Conservation (phyloP, 2,329 filamentous ascomycete species). For the Truncatella angustata region DNA sequence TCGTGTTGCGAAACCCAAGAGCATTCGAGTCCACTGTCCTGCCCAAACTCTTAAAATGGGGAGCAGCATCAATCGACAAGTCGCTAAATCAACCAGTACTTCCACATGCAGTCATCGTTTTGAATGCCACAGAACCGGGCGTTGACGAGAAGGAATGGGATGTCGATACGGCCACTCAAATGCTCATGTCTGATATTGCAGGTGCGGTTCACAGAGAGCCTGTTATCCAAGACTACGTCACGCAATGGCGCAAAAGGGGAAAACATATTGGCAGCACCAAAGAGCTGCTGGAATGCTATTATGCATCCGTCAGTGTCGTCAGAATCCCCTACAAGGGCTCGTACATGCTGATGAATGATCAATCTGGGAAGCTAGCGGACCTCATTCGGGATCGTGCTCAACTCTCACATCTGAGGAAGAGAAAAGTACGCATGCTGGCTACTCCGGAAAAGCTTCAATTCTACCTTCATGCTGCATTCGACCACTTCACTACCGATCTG, state of each 20-base stretch:
- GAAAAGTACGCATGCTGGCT: slow-evolving; percentile 36
- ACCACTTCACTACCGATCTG: slow-evolving; percentile 29
- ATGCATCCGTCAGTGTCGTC: slow-evolving; percentile 46
- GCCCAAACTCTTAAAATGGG: slow-evolving; percentile 46
- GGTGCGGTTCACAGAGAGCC: slow-evolving; percentile 31
- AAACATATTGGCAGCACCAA: slow-evolving; percentile 41
- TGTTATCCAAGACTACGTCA: slow-evolving; percentile 36
- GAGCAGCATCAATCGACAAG: slow-evolving; percentile 47
- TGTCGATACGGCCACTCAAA: slow-evolving; percentile 34
- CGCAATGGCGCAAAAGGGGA: slow-evolving; percentile 38
- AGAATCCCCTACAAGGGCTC: slow-evolving; percentile 41
- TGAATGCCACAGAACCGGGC: slow-evolving; percentile 43
- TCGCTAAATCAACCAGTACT: slow-evolving; percentile 54
- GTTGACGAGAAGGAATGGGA: slow-evolving; percentile 43
- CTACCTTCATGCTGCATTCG: slow-evolving; percentile 30
- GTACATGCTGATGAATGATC: slow-evolving; percentile 47
- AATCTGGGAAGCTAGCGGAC: slow-evolving; percentile 43
- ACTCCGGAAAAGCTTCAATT: slow-evolving; percentile 26
- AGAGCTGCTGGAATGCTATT: slow-evolving; percentile 48
- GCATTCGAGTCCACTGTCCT: slow-evolving; percentile 40
- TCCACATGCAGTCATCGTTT: slow-evolving; percentile 52
- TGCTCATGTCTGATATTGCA: slow-evolving; percentile 33
- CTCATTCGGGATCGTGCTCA: slow-evolving; percentile 40
- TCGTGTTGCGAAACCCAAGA: slow-evolving; percentile 39
- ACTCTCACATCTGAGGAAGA: slow-evolving; percentile 39